Conservation (phyloP, 1,284 basidiomycete genomes). For the Termitomyces sp. region DNA sequence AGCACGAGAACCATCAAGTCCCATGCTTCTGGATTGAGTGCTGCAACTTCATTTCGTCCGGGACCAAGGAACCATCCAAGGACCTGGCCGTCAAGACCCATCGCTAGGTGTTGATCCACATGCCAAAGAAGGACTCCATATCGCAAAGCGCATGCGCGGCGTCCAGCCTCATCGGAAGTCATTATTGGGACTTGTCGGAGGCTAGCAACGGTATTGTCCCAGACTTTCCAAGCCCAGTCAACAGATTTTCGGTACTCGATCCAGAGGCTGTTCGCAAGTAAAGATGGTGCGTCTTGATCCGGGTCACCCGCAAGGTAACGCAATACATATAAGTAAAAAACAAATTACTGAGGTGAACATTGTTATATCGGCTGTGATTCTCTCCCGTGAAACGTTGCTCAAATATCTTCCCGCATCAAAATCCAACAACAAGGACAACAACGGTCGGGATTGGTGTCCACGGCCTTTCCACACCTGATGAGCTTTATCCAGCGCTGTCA, state of each 20-base stretch:
- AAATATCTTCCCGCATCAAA: constrained; percentile 59
- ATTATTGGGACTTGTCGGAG: constrained; percentile 60
- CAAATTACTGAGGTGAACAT: constrained; percentile 53
- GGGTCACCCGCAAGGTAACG: constrained; percentile 49
- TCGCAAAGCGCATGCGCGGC: constrained; percentile 49
- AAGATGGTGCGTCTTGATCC: constrained; percentile 53
- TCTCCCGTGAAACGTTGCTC: constrained; percentile 47
- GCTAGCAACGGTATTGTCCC: constrained; percentile 72
- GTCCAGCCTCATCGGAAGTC: constrained; percentile 41
- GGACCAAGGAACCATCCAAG: constrained; percentile 63
- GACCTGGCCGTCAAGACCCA: constrained; percentile 63
- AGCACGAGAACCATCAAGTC: constrained; percentile 57
- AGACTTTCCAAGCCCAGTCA: constrained; percentile 74
- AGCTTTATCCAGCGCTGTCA: constrained; percentile 53
- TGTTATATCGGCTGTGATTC: constrained; percentile 53
- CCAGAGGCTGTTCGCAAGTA: constrained; percentile 72
- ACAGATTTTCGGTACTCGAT: constrained; percentile 67
- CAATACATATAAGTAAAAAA: background rate
- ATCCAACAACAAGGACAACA: constrained; percentile 57
- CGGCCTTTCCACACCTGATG: constrained; percentile 59
- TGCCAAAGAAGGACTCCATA: constrained; percentile 67
- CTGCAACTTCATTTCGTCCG: constrained; percentile 56
- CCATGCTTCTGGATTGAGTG: constrained; percentile 59
- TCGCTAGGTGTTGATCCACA: constrained; percentile 68
- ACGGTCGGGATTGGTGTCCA: constrained; percentile 57